These are phyloP conservation scores for Beauveria bassiana DNA, from an alignment of 2,329 filamentous ascomycete genomes.

Conservation along the genomic window DNA sequence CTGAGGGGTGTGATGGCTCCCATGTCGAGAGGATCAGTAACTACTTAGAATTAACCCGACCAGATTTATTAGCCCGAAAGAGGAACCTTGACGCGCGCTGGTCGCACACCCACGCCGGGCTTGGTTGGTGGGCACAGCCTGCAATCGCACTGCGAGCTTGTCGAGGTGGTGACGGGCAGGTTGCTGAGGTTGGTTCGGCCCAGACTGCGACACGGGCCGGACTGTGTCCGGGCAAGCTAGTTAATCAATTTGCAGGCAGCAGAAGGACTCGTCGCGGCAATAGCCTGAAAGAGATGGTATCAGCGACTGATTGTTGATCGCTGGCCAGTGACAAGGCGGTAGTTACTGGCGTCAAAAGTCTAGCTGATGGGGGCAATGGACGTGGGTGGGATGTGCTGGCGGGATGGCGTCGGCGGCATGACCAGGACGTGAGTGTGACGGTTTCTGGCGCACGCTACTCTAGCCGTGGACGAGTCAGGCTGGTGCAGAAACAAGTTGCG, in stretches of 20 bases:
- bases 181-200: neutral
- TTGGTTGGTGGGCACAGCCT: constrained; percentile 1
- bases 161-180: neutral
- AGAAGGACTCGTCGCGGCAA: neutral
- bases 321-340: too few species aligned
- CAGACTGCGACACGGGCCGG: neutral
- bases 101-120: neutral
- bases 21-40: neutral
- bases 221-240: neutral
- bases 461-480: constrained; percentile 3
- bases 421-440: neutral
- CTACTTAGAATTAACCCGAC: neutral
- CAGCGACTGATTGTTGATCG: too few species aligned
- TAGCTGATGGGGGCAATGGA: neutral
- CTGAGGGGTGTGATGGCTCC: neutral
- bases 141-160: neutral
- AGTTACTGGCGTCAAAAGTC: neutral
- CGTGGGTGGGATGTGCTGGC: neutral
- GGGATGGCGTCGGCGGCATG: neutral
- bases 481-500: neutral
- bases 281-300: neutral
- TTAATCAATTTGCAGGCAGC: neutral
- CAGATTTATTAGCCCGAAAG: neutral
- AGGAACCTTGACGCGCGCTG: neutral
- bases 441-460: neutral